Evolutionary conservation across 2,329 filamentous ascomycete genomes (phyloP), one percentile per base, ranked within the genome.

Genomic region (Colletotrichum sp.): DNA sequence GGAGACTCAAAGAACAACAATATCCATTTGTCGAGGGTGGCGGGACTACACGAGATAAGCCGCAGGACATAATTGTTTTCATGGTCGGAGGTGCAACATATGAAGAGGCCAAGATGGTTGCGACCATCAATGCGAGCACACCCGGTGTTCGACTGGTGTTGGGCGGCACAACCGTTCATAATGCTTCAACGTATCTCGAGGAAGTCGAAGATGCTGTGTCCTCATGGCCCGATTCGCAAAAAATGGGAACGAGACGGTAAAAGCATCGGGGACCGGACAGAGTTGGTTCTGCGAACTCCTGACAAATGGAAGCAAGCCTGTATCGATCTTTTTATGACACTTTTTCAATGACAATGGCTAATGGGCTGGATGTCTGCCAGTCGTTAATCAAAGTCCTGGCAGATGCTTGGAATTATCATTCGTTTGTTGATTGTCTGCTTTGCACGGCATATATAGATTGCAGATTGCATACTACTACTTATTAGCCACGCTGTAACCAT

Each of bases 101-200:
- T 81, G 97, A 99, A 84, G 97, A 99, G 84, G 96, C 97, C 8
- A 98, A 98, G 87, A 96, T 95, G 89, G 92, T 98, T 52, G 95
- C 97, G n/a, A 93, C 96, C 79, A 93, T 99, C 75, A 99, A 99
- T 85, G 96, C 96, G 21, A 95, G 94, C 73, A 94, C 94, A 13
- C 96, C 96, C 0, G 97, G 97, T 1, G 90, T 98, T 12, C 91
- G 97, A 71, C 93, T 99, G 6, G 96, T 98, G 13, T 87, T 99
- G 8, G 96, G 96, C 12, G 96, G 96, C 5, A 98, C 97, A 1
- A 92, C 91, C 8, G 90, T 99, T 78, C 95, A 98, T 81, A 99
- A 98, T 81, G 96, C 95, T 77, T 90, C 91, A 13, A 95, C 93
- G 0, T 99, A 98, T 83, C 84, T 98, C 78, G 95, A 97, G 79